phyloP scores from a whole-genome alignment of 257 asterid genomes.

The Scutellaria galericulata region DNA sequence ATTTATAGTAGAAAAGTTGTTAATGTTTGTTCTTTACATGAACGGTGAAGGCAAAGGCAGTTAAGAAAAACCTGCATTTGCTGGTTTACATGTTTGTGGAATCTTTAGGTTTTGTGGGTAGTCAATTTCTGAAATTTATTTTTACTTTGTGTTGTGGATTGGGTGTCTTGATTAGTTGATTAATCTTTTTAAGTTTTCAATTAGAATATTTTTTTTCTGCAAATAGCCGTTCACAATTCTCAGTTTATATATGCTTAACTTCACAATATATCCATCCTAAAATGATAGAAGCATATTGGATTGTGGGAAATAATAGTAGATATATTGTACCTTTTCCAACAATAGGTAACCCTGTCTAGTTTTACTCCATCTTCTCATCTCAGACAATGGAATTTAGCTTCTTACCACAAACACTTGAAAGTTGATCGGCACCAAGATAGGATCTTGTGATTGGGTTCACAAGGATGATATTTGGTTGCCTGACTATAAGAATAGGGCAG shows the following conservation, averaged over 20 bases:
- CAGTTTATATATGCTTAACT: constrained; percentile 6
- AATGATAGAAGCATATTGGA: not conserved
- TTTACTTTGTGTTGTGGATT: constrained; percentile 4
- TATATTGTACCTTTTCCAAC: not conserved
- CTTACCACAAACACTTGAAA: not conserved
- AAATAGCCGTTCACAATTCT: not conserved
- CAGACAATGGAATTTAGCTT: no score
- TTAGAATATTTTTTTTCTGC: not conserved
- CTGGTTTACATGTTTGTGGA: constrained; percentile 30
- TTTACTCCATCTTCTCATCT: no score
- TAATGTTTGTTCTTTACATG: constrained; percentile 36
- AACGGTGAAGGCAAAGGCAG: constrained; percentile 31
- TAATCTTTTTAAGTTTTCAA: not conserved
- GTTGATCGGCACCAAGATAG: constrained; percentile 7
- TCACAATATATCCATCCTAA: not conserved
- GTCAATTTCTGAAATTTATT: not conserved
- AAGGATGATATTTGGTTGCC: no score
- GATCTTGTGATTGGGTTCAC: no score
- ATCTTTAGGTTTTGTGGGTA: constrained; percentile 20
- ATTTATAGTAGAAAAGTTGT: constrained; percentile 40
- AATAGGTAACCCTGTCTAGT: no score
- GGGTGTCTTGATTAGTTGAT: not conserved
- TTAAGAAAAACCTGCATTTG: constrained; percentile 24
- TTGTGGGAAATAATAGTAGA: not conserved
- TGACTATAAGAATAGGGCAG: no score